Evolutionary conservation across 345 rosid species (phyloP).

Genomic region (Jatropha curcas): DNA sequence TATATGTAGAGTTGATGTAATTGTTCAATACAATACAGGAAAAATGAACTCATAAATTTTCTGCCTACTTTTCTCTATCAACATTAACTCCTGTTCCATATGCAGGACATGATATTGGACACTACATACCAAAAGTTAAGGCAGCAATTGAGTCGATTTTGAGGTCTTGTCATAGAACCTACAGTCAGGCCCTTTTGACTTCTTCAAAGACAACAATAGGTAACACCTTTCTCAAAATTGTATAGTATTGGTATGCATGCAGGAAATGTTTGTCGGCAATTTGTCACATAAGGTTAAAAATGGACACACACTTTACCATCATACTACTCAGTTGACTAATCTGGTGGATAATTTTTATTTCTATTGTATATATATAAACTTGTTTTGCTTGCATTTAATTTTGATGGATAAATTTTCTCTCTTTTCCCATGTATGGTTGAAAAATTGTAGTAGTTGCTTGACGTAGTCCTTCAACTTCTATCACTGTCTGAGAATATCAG

Average conservation of each 20-base stretch:
- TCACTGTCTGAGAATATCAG: neutral
- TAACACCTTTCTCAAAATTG: conserved; percentile 27
- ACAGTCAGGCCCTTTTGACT: conserved; percentile 89
- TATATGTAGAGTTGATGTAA: too few relatives aligned
- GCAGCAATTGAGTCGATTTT: conserved; percentile 93
- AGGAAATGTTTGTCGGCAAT: conserved; percentile 12
- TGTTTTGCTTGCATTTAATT: neutral
- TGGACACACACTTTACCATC: neutral
- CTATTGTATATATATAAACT: neutral
- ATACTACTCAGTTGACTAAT: neutral
- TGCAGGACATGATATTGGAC: conserved; percentile 81
- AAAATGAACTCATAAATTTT: too few relatives aligned
- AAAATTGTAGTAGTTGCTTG: neutral
- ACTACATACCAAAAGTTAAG: conserved; percentile 96
- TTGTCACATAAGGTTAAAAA: conserved; percentile 10
- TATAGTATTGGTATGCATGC: conserved; percentile 11
- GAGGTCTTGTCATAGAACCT: conserved; percentile 83
- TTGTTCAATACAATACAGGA: too few relatives aligned
- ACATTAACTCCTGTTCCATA: conserved; percentile 33
- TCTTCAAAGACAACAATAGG: conserved; percentile 87
- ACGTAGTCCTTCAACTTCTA: neutral
- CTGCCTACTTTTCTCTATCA: too few relatives aligned
- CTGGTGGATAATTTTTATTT: neutral
- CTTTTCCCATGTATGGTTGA: neutral
- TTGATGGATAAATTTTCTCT: neutral